Conservation (phyloP, 108 stramenopile genomes). For the Discostella stelligeroides region DNA sequence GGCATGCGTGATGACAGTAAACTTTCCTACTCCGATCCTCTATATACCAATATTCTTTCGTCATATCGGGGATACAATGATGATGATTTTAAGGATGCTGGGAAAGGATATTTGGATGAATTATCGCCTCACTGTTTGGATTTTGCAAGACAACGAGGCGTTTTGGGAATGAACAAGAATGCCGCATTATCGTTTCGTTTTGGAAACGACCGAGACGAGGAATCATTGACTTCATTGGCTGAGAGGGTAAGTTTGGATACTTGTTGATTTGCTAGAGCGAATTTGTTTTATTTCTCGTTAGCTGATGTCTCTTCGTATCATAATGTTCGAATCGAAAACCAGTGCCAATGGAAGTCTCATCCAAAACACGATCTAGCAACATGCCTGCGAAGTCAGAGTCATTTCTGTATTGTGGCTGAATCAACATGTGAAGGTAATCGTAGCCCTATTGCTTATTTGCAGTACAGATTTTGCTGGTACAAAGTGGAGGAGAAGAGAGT, state of each 20-base stretch:
- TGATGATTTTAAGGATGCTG: slow-evolving; percentile 41
- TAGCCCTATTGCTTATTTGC: slow-evolving; percentile 34
- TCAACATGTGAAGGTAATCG: slow-evolving; percentile 10
- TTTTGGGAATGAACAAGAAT: slow-evolving; percentile 9
- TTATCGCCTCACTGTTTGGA: slow-evolving; percentile 33
- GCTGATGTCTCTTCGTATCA: neutral
- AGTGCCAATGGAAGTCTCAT: slow-evolving; percentile 32
- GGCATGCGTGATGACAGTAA: slow-evolving; percentile 19
- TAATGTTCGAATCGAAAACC: neutral
- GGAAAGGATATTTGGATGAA: slow-evolving; percentile 24
- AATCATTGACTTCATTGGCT: slow-evolving; percentile 9
- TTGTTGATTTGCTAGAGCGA: neutral
- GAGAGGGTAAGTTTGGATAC: slow-evolving; percentile 23
- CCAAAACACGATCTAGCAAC: slow-evolving; percentile 27
- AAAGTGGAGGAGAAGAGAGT: slow-evolving; percentile 34
- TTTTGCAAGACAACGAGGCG: slow-evolving; percentile 30
- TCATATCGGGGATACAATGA: slow-evolving; percentile 48
- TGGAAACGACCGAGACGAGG: slow-evolving; percentile 24
- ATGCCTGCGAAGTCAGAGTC: slow-evolving; percentile 30
- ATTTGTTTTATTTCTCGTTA: neutral
- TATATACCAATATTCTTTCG: slow-evolving; percentile 29
- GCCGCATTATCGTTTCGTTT: slow-evolving; percentile 36
- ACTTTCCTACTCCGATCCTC: slow-evolving; percentile 33
- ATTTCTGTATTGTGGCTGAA: slow-evolving; percentile 40
- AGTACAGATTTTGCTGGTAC: slow-evolving; percentile 60